These are phyloP conservation scores for Paxillus ammoniavirescens DNA, from an alignment of 768 basidiomycete genomes.

Conservation along the genomic window DNA sequence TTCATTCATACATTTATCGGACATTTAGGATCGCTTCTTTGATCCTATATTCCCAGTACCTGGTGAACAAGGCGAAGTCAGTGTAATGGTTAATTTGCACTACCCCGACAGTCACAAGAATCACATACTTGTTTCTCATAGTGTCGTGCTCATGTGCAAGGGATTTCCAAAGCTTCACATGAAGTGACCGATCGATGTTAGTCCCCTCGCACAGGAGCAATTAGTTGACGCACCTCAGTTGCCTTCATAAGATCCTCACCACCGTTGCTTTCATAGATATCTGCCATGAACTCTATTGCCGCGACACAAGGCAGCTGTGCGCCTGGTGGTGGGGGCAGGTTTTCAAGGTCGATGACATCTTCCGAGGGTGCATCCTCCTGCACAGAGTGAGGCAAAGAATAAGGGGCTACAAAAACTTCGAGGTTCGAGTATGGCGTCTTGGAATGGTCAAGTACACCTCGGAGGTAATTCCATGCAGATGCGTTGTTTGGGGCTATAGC, in stretches of 20 bases:
- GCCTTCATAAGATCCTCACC: constrained; percentile 47
- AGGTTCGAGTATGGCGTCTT: constrained; percentile 55
- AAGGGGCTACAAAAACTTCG: constrained; percentile 61
- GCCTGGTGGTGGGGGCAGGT: constrained; percentile 60
- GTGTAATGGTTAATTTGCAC: constrained; percentile 24
- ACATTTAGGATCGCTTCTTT: constrained; percentile 41
- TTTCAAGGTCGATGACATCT: constrained; percentile 67
- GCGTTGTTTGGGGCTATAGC: constrained; percentile 88
- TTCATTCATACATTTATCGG: constrained; percentile 15
- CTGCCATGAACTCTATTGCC: constrained; percentile 86
- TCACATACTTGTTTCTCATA: constrained; percentile 71
- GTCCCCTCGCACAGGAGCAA: not conserved
- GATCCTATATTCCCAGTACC: constrained; percentile 80
- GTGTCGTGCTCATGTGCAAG: constrained; percentile 70
- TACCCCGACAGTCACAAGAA: constrained; percentile 3
- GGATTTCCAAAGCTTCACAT: constrained; percentile 61
- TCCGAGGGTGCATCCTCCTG: constrained; percentile 29
- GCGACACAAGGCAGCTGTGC: constrained; percentile 75
- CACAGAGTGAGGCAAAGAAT: constrained; percentile 42
- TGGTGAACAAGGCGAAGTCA: constrained; percentile 28
- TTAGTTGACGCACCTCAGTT: constrained; percentile 39
- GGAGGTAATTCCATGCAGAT: constrained; percentile 96
- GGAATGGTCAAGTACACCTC: constrained; percentile 73
- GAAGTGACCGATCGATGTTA: constrained; percentile 12
- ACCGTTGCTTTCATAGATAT: constrained; percentile 63